phyloP scores from a whole-genome alignment of 2,329 filamentous ascomycete genomes.

The Parascedosporium putredinis region DNA sequence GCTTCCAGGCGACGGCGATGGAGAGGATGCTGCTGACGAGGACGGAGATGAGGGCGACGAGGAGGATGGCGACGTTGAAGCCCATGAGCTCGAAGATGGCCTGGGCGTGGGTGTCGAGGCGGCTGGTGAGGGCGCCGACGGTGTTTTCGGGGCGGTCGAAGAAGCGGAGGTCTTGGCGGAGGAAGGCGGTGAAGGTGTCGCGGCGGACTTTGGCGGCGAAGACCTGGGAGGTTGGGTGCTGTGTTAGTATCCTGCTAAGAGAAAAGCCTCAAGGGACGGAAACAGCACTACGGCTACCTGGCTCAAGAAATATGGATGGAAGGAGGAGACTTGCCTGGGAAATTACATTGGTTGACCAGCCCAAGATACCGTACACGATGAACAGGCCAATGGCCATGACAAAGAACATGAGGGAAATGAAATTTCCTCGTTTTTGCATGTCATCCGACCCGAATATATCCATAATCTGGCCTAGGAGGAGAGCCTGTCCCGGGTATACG shows the following conservation, averaged over 20 bases:
- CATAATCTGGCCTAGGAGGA: constrained; percentile 30
- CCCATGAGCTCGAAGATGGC: constrained; percentile 40
- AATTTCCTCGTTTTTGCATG: constrained; percentile 28
- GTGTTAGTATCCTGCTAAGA: neutral
- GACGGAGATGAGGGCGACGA: constrained; percentile 35
- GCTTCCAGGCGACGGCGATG: constrained; percentile 36
- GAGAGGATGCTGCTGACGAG: constrained; percentile 33
- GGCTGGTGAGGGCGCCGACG: constrained; percentile 27
- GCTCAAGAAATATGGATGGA: neutral
- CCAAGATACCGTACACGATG: constrained; percentile 28
- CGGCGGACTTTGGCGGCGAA: constrained; percentile 24
- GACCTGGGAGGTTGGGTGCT: constrained; percentile 15
- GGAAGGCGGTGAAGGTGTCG: constrained; percentile 36
- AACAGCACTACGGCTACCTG: neutral
- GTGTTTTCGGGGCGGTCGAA: constrained; percentile 27
- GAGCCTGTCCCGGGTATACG: constrained; percentile 29
- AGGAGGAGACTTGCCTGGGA: constrained; percentile 14
- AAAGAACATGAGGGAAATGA: constrained; percentile 47
- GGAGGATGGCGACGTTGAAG: constrained; percentile 34
- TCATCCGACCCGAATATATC: constrained; percentile 22
- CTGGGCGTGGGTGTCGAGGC: constrained; percentile 28
- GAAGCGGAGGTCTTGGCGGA: constrained; percentile 44
- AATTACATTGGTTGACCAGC: constrained; percentile 26
- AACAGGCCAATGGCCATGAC: constrained; percentile 35
- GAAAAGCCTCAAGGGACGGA: neutral